Percentiles rank a stretch among this genome's conserved stretches.
Evolutionary conservation across 148 eudicot genomes (phyloP).

Genomic region (Persicaria tinctoria): DNA sequence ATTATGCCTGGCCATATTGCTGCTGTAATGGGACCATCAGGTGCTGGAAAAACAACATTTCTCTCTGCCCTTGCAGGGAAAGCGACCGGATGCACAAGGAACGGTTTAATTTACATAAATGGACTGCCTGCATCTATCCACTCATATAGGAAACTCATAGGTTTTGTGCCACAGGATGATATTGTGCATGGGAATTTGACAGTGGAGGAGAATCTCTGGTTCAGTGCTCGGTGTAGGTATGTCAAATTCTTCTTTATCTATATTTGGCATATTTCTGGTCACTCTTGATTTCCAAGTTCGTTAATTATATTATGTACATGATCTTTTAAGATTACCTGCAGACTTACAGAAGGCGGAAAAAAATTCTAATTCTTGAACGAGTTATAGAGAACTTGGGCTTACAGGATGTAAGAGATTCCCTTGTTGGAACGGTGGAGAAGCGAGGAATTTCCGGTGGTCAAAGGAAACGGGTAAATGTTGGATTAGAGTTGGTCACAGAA

Average conservation of each 20-base stretch:
- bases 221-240: conserved; percentile 14
- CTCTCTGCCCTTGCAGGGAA: conserved; percentile 14
- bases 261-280: background rate
- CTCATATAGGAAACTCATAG: conserved; percentile 10
- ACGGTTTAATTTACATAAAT: conserved; percentile 10
- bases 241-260: background rate
- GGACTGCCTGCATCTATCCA: conserved; percentile 8
- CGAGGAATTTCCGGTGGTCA: conserved; percentile 13
- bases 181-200: conserved; percentile 13
- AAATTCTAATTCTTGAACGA: conserved; percentile 10
- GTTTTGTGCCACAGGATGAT: conserved; percentile 14
- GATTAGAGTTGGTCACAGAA: conserved; percentile 12
- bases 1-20: conserved; percentile 9
- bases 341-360: conserved; percentile 11
- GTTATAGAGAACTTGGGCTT: conserved; percentile 13
- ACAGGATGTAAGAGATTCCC: conserved; percentile 6
- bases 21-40: conserved; percentile 14
- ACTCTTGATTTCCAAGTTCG: background rate
- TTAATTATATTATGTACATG: background rate
- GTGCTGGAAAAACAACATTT: conserved; percentile 14
- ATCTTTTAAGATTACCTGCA: background rate
- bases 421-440: conserved; percentile 12
- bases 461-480: conserved; percentile 13
- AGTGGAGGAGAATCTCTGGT: conserved; percentile 14
- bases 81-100: conserved; percentile 11